Base-by-base conservation (phyloP, 768 basidiomycete species). In the Phylloporus scabripes region DNA sequence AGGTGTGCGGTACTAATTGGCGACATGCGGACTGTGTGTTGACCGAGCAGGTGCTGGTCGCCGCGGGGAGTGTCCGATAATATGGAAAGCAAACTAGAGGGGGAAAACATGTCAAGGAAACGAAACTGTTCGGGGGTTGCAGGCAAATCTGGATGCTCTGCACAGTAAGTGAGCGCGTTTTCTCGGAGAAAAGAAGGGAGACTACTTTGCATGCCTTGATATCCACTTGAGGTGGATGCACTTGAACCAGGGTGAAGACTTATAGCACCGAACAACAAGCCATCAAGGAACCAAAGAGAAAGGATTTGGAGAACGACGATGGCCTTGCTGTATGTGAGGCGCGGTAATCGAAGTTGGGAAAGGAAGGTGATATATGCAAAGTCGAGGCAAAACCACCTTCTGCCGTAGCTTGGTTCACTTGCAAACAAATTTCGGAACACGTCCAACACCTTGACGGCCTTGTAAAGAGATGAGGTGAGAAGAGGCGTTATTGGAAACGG, bases 1-100 rank as follows among this genome's bases (percentile, higher is more conserved):
- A 98, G 73, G 18, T 85, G 83, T 4, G 93, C 94, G 2, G 93
- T 96, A 64, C 92, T 91, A 58, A 91, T 92, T 9, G 93, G 93
- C 0, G 92, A 90, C 78, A 94, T 85, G 55, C 87, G 82, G 45
- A 98, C 86, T 0, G 91, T 93, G 61, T 94, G 91, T 65, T 92
- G 85, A 29, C 94, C 94, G 28, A 83, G 77, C 7, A 90, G 70
- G 61, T 89, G 83, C 4, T 71, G 63, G 53, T 87, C 83, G 34
- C 70, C 73, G 1, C 67, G 60, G 24, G 42, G 18, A 15, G 58
- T 61, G 33, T 72, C 63, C 37, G 59, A 60, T 18, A 76, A 65
- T 8, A 72, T 57, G 4, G 76, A 65, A 11, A 85, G 51, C 10
- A 81, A 58, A 15, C 79, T 79, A 36, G 84, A 76, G 23, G 75